Percentiles rank a stretch among this genome's conserved stretches.
Evolutionary conservation across 78 protist genomes (phyloP).

Genomic region (Guillardia theta): DNA sequence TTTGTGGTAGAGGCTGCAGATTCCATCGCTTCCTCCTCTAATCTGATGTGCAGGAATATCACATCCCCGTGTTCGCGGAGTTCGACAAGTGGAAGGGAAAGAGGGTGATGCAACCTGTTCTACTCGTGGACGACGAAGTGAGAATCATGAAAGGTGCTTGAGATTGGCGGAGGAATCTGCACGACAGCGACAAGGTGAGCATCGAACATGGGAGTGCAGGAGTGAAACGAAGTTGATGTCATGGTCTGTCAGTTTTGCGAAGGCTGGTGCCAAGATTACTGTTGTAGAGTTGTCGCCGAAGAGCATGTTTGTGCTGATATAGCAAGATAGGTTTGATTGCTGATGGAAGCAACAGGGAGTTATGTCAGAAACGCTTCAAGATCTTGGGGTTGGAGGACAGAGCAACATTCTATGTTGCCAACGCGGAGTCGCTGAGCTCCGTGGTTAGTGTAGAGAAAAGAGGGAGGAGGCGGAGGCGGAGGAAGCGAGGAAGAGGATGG

Average conservation of each 20-base stretch:
- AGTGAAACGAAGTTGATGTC: too few species aligned
- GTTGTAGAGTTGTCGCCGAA: not conserved
- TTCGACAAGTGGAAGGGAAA: conserved; percentile 23
- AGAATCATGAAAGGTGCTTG: not conserved
- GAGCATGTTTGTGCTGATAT: not conserved
- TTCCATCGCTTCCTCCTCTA: too few species aligned
- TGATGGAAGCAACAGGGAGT: not conserved
- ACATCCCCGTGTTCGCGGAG: conserved; percentile 27
- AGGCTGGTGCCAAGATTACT: conserved; percentile 13
- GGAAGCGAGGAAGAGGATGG: too few species aligned
- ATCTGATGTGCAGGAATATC: too few species aligned
- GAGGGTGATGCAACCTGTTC: not conserved
- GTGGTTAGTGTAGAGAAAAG: not conserved
- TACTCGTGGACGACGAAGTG: not conserved
- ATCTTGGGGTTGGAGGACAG: not conserved
- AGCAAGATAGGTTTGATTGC: not conserved
- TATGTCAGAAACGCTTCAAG: not conserved
- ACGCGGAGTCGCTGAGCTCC: not conserved
- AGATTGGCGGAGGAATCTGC: conserved; percentile 46
- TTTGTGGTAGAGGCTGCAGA: too few species aligned
- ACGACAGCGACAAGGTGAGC: not conserved
- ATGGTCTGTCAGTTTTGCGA: too few species aligned
- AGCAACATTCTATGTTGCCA: not conserved
- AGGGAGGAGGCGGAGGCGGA: too few species aligned
- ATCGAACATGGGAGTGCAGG: too few species aligned